Percentiles rank a stretch among this genome's conserved stretches.
Evolutionary conservation across 164 flowering plant species (phyloP).

Genomic region (Vitis labrusca): DNA sequence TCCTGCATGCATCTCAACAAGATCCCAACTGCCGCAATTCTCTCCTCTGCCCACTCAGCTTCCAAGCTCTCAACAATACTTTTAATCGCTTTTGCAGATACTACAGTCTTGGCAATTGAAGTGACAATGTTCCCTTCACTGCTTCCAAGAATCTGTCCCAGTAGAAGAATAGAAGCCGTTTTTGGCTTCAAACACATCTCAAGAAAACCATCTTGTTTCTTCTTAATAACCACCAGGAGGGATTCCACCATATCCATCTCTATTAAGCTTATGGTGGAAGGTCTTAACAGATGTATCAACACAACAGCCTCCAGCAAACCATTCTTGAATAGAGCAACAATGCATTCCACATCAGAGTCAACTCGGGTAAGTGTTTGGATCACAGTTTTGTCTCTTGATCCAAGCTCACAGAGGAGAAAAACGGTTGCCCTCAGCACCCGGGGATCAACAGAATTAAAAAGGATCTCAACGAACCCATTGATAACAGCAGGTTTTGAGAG

Average conservation of each 20-base stretch:
- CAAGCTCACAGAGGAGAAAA: slow-evolving; percentile 66
- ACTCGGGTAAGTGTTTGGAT: slow-evolving; percentile 66
- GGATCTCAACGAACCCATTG: slow-evolving; percentile 72
- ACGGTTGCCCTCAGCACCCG: slow-evolving; percentile 51
- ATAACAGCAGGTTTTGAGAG: slow-evolving; percentile 66
- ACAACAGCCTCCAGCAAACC: slow-evolving; percentile 75
- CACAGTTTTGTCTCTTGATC: slow-evolving; percentile 58
- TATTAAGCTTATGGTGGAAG: slow-evolving; percentile 34
- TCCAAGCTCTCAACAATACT: slow-evolving; percentile 45
- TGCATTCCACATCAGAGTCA: slow-evolving; percentile 65
- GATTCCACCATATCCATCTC: slow-evolving; percentile 65
- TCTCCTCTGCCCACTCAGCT: slow-evolving; percentile 51
- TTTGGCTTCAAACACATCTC: slow-evolving; percentile 55
- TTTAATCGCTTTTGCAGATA: slow-evolving; percentile 43
- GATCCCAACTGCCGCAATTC: slow-evolving; percentile 66
- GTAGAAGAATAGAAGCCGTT: slow-evolving; percentile 56
- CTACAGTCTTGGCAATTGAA: slow-evolving; percentile 28
- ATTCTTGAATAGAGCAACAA: slow-evolving; percentile 66
- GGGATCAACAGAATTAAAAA: slow-evolving; percentile 65
- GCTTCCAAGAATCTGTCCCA: slow-evolving; percentile 46
- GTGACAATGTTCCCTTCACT: slow-evolving; percentile 27
- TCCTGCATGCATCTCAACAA: slow-evolving; percentile 60
- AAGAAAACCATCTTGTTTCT: slow-evolving; percentile 33
- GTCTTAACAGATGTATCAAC: slow-evolving; percentile 57
- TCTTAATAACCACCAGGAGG: slow-evolving; percentile 45